Evolutionary conservation across 164 flowering plant genomes (phyloP).

Genomic region (Vitis labrusca): DNA sequence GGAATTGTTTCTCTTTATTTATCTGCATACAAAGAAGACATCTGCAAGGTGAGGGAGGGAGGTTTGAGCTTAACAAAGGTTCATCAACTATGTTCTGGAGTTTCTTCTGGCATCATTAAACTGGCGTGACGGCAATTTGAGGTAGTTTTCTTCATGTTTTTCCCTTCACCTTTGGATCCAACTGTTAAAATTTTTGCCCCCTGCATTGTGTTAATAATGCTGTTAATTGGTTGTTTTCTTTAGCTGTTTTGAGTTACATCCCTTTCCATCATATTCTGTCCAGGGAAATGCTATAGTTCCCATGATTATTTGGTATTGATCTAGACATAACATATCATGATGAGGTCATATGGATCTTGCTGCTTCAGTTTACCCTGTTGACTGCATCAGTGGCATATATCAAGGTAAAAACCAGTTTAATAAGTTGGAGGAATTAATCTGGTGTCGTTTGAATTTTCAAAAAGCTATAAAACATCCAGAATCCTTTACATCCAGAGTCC

Average conservation of each 20-base stretch:
- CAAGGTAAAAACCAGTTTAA: neutral
- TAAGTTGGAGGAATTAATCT: neutral
- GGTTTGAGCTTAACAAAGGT: constrained; percentile 2
- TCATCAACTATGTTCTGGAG: constrained; percentile 12
- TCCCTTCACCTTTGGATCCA: neutral
- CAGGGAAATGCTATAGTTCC: neutral
- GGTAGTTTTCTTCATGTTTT: constrained; percentile 24
- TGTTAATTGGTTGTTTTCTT: neutral
- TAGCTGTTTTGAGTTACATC: neutral
- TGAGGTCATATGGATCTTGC: constrained; percentile 1
- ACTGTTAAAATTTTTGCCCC: neutral
- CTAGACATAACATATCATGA: neutral
- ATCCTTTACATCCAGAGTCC: too few relatives aligned
- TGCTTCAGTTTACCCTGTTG: constrained; percentile 17
- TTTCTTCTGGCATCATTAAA: constrained; percentile 8
- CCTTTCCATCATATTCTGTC: neutral
- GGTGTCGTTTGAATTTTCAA: neutral
- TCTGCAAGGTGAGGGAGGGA: constrained; percentile 18
- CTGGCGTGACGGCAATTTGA: constrained; percentile 16
- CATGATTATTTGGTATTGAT: constrained; percentile 1
- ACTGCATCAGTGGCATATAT: too few relatives aligned
- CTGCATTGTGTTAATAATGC: neutral
- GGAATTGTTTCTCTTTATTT: constrained; percentile 4
- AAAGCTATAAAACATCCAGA: too few relatives aligned
- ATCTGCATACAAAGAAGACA: neutral